phyloP scores from a whole-genome alignment of 192 early-diverging fungal genomes.

The Linnemannia exigua region DNA sequence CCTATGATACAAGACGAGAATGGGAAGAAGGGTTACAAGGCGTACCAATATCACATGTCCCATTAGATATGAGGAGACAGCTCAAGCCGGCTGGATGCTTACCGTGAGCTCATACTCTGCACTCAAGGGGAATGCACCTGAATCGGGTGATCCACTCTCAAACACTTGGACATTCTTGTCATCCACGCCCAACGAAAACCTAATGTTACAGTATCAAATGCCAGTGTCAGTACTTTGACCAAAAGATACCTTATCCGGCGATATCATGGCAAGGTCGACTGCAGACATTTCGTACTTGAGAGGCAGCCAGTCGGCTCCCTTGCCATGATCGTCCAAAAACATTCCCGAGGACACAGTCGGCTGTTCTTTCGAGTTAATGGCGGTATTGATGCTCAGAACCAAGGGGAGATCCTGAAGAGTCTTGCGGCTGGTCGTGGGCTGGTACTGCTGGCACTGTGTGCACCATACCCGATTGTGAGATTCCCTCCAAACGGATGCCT shows the following conservation, averaged over 20 bases:
- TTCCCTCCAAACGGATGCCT: constrained; percentile 74
- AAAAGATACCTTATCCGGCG: no score
- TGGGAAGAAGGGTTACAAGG: background rate
- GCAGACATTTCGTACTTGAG: constrained; percentile 53
- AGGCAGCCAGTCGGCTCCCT: constrained; percentile 63
- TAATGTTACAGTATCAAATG: constrained; percentile 16
- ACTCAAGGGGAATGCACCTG: constrained; percentile 38
- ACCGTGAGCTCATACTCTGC: constrained; percentile 78
- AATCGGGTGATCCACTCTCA: constrained; percentile 44
- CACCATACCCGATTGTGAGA: constrained; percentile 91
- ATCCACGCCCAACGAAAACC: constrained; percentile 67
- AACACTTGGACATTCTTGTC: constrained; percentile 57
- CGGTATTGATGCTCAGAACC: constrained; percentile 86
- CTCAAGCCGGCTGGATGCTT: no score
- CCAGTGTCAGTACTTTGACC: background rate
- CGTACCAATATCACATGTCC: background rate
- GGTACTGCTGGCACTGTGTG: constrained; percentile 84
- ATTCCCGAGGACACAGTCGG: constrained; percentile 58
- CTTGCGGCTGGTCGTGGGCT: constrained; percentile 81
- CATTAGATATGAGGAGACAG: background rate
- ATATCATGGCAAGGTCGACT: background rate
- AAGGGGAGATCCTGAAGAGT: constrained; percentile 75
- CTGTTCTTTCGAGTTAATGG: constrained; percentile 68
- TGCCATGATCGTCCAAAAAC: constrained; percentile 42
- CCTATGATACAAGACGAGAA: constrained; percentile 22